Evolutionary conservation across 2,329 filamentous ascomycete species (phyloP), one percentile per base, ranked within the genome.

Genomic region (Fusarium napiforme): DNA sequence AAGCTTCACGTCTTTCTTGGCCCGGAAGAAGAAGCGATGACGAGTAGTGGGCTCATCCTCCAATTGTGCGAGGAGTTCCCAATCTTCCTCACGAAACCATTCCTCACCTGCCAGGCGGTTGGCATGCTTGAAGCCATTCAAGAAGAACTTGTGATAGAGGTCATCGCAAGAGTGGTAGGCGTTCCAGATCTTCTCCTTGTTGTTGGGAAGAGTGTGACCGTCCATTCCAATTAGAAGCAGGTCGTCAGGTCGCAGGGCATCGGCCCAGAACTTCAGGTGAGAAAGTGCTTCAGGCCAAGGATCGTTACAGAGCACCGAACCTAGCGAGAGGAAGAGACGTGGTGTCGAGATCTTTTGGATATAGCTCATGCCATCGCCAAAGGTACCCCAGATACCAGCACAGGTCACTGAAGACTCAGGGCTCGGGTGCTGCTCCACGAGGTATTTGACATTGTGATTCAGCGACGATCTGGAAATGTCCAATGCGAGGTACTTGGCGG

Each of bases 241-340:
- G 52, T 84, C 83, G 6, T 78, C 73, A 4, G 76, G 70, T 8
- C 81, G 81, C 60, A 84, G 76, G 30, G 78, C 70, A n/a, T 73
- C 67, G 15, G 78, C 82, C 83, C 83, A 84, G 47, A 72, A 76
- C 66, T 79, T 80, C 32, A 84, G 75, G 46, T 83, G 78, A 8
- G 69, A 62, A 34, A 84, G 63, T 4, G 83, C 83, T 34, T 78
- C 76, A 5, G 75, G 67, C 80, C 82, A 84, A 14, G 78, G 76
- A 71, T 84, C 83, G 56, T 84, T 84, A 75, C 83, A 84, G 23
- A 84, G 77, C 8, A 84, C 83, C 12, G 83, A 84, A 6, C 83
- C 83, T 6, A 84, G 77, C 1, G 83, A 84, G 12, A 84, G 77
- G 60, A 84, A 83, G n/a, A 84, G 69, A 19, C 81, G 78, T 4